Base-by-base conservation (phyloP, 805 yeast genomes). In the Ogataea pini region DNA sequence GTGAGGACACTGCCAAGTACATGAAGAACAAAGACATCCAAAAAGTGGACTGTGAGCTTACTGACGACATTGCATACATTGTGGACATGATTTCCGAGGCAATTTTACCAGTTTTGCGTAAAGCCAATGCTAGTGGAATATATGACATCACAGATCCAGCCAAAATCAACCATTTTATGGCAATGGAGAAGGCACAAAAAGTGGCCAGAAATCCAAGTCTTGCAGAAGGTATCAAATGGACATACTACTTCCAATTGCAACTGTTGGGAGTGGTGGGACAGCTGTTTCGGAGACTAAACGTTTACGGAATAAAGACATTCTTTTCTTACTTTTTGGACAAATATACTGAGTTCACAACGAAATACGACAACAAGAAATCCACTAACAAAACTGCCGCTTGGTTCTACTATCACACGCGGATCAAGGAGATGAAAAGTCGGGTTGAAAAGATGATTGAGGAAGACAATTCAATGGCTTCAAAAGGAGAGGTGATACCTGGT, bases 221-320 rank as follows among this genome's bases (percentile, higher is more conserved):
- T 0, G 76, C 83, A 1, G 89, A 85, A 63, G 90, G 89, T 14
- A 59, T 81, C 18, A 86, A 86, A 62, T 87, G 94, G 94, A 75
- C 82, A 29, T 78, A 82, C 52, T 83, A 72, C 58, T 83, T 78
- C 56, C 73, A 80, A 18, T 61, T 89, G 7, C 85, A 80, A 51
- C 58, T 86, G 3, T 67, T 94, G 38, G 80, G 82, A 3, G 79
- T 82, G 31, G 83, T 85, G 6, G 96, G 96, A 0, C 90, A 80
- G 59, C 79, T 85, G 69, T 65, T 83, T 20, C 72, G 82, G 58
- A 64, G 91, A 48, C 69, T 94, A 29, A 84, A 83, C 57, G 80
- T 87, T 16, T 95, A 94, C 65, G 98, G 99, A 0, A 71, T 92
- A 7, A 68, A 77, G 39, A 83, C 95, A 0, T 94, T 94, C 60